Conservation (phyloP, 768 basidiomycete genomes). For the Stropharia rugosoannulata region DNA sequence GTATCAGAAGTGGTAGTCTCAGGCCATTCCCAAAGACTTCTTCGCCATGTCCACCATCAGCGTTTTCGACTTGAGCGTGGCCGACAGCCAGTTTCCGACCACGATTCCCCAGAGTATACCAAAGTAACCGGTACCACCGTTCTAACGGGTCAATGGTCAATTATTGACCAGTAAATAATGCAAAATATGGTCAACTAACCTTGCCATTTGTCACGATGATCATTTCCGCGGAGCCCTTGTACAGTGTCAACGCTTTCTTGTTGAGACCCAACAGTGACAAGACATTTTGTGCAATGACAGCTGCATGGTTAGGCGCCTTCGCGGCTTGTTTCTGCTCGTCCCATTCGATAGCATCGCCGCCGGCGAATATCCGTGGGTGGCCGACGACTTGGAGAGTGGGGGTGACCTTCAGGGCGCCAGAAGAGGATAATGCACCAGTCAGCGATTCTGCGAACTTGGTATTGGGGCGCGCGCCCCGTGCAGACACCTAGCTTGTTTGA, state of each 20-base stretch:
- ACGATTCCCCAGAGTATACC: constrained; percentile 45
- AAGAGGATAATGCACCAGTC: constrained; percentile 32
- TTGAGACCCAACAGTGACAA: constrained; percentile 33
- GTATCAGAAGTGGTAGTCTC: too few species aligned
- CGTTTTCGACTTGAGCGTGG: constrained; percentile 38
- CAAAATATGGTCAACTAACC: constrained; percentile 29
- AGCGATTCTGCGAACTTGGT: constrained; percentile 51
- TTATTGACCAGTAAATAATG: neutral
- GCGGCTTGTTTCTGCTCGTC: constrained; percentile 57
- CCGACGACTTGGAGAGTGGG: constrained; percentile 56
- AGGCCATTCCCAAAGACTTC: neutral
- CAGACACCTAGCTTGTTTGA: constrained; percentile 25
- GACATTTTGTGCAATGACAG: constrained; percentile 49
- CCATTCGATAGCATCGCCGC: constrained; percentile 64
- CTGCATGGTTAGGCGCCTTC: constrained; percentile 46
- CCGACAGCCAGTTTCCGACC: constrained; percentile 44
- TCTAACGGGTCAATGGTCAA: constrained; percentile 22
- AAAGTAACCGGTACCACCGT: constrained; percentile 41
- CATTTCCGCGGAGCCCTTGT: constrained; percentile 52
- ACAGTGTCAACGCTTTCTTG: constrained; percentile 29
- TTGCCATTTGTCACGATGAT: constrained; percentile 58
- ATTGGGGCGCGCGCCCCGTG: constrained; percentile 42
- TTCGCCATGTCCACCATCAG: constrained; percentile 19
- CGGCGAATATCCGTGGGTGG: constrained; percentile 57
- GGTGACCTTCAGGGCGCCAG: constrained; percentile 47